These are phyloP conservation scores for Bipolaris zeicola DNA, from an alignment of 2,329 filamentous ascomycete genomes.

Conservation along the genomic window DNA sequence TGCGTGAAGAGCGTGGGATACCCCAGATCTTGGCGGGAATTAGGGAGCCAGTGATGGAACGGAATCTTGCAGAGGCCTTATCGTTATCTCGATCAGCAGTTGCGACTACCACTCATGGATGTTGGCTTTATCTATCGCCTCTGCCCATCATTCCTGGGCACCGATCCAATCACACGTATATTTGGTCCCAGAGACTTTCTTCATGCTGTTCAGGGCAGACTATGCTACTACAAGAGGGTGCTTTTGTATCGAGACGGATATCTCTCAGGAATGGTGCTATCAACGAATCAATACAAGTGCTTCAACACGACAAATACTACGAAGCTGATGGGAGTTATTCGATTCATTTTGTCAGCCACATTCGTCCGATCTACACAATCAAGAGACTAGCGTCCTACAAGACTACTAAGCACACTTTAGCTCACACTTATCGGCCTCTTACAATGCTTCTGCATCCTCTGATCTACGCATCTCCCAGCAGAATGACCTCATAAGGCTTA, in stretches of 20 bases:
- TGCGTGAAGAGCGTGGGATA: slow-evolving; percentile 30
- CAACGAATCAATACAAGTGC: background rate
- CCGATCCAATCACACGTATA: slow-evolving; percentile 16
- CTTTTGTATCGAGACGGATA: background rate
- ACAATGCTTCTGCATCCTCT: slow-evolving; percentile 11
- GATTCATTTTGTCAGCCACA: background rate
- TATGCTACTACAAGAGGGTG: background rate
- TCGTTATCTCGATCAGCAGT: slow-evolving; percentile 47
- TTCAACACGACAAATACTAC: background rate
- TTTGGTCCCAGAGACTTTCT: background rate
- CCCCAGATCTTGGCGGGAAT: slow-evolving; percentile 25
- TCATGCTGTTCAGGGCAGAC: background rate
- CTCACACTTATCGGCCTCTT: slow-evolving; percentile 26
- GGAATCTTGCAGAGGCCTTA: slow-evolving; percentile 36
- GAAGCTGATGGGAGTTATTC: background rate
- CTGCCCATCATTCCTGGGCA: slow-evolving; percentile 15
- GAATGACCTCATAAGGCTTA: slow-evolving; percentile 42
- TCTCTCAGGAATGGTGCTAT: background rate
- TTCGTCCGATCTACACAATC: slow-evolving; percentile 12
- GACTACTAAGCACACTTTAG: slow-evolving; percentile 31
- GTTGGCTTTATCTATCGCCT: slow-evolving; percentile 31
- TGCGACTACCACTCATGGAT: slow-evolving; percentile 23
- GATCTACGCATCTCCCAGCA: slow-evolving; percentile 21
- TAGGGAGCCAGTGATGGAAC: slow-evolving; percentile 32
- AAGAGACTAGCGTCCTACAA: slow-evolving; percentile 12